Base-by-base conservation (phyloP, 2,329 filamentous ascomycete species). In the Trichoderma asperellum region DNA sequence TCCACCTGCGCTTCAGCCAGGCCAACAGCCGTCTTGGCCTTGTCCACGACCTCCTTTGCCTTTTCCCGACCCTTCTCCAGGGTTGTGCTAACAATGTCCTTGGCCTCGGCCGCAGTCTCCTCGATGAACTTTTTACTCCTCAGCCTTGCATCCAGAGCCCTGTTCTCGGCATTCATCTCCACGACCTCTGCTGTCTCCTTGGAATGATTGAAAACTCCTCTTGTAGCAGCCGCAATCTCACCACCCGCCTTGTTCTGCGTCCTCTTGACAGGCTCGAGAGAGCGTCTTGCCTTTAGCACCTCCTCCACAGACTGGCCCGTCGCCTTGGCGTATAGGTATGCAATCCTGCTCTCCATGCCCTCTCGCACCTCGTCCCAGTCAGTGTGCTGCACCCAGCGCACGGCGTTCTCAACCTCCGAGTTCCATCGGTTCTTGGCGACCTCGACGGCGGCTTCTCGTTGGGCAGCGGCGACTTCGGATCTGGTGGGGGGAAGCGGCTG, bases 381-480 rank as follows among this genome's bases (percentile, higher is more conserved):
- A 71, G 86, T 88, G 40, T 81, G 84, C 79, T 93, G 88, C 68
- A 88, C 86, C 85, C 88, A 90, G 70, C 83, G 84, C 68, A 91
- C 90, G 63, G 90, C 85, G 71, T 84, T 83, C 77, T 91, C 86
- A 43, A 95, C 80, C 79, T 95, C 92, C 62, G 85, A 80, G 78
- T 96, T 95, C 92, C 92, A 95, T 70, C 87, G 84, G 75, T 92
- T 90, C 82, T 95, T 95, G 74, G 90, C 84, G 43, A 87, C 83
- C 76, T 94, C 91, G 66, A 89, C 77, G 61, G 92, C 81, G 59
- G 84, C 84, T 34, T 85, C 83, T 71, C 86, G 83, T 73, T 87
- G 82, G 63, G 85, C 79, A 47, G 83, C 81, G 58, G 84, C 83
- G 49, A 83, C 78, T 75, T 87, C 84, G 55, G 84, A 81, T 56